Base-by-base conservation (phyloP, 2,329 filamentous ascomycete species). In the Ophiocordyceps camponoti-rufipedis region DNA sequence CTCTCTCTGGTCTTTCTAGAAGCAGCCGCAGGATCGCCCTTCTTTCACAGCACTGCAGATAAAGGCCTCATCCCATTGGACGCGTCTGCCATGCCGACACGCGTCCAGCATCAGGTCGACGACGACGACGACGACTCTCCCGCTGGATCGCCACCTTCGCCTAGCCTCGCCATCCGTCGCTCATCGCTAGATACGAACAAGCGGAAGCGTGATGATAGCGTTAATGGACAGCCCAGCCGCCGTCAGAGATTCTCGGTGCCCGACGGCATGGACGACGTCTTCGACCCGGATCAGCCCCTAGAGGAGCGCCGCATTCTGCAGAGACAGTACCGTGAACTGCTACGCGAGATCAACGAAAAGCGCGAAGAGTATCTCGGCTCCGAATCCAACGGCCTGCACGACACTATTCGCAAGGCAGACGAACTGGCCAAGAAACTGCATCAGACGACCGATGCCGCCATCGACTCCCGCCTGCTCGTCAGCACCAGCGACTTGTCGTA, bases 371-470 rank as follows among this genome's bases (percentile, higher is more conserved):
- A 78, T 48, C 62, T 93, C 23, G 71, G 78, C 51, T 69, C 72
- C 1, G 74, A 76, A 35, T 83, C 80, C 9, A 67, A 70, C 23
- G 77, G 78, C 2, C 66, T 94, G 14, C 67, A 74, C 47, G 69
- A 81, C 10, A 77, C 78, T 1, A 66, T 96, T 23, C 60, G 73
- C 23, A 71, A 73, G 50, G 80, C 82, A 14, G 80, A 91, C 53
- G 61, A 69, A 33, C 64, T 80, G 13, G 79, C 81, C 49, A 68
- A 70, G 46, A 70, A 77, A 52, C 81, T 94, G 48, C 85, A 82
- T 55, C 88, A 95, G 65, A 94, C 91, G 0, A 78, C 80, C 2
- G 91, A 96, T 59, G 91, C 91, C 1, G 85, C 83, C 1, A 80
- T 94, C 49, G 91, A 98, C 58, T 87, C 89, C 0, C 78, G 84